These are phyloP conservation scores for Fusarium staphyleae DNA, from an alignment of 2,329 filamentous ascomycete species.

Conservation along the genomic window DNA sequence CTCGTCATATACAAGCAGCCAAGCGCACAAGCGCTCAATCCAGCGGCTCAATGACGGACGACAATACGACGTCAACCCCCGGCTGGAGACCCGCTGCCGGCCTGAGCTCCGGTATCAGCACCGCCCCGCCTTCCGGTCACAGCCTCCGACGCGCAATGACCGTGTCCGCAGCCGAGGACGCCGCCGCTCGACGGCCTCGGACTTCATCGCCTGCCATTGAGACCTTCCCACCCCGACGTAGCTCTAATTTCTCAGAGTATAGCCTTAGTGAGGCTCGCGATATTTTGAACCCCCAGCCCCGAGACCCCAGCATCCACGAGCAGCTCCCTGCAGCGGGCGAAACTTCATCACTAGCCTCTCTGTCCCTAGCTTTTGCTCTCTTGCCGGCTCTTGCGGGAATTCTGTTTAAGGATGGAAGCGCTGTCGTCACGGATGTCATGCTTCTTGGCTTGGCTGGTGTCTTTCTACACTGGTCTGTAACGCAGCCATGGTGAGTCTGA, in stretches of 20 bases:
- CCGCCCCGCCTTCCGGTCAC: slow-evolving; percentile 44
- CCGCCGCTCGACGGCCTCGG: slow-evolving; percentile 18
- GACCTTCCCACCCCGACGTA: slow-evolving; percentile 63
- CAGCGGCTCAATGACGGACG: slow-evolving; percentile 25
- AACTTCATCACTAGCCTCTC: slow-evolving; percentile 75
- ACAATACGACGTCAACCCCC: slow-evolving; percentile 24
- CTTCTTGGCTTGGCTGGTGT: slow-evolving; percentile 80
- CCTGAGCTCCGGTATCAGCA: slow-evolving; percentile 31
- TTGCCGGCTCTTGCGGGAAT: slow-evolving; percentile 86
- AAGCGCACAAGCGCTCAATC: slow-evolving; percentile 4
- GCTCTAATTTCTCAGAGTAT: slow-evolving; percentile 80
- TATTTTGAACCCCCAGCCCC: slow-evolving; percentile 63
- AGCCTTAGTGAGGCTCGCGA: slow-evolving; percentile 75
- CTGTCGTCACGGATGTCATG: slow-evolving; percentile 84
- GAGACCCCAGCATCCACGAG: slow-evolving; percentile 41
- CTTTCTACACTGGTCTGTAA: slow-evolving; percentile 91
- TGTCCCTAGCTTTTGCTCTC: slow-evolving; percentile 84
- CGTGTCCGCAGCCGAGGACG: slow-evolving; percentile 43
- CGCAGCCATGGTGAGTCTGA: slow-evolving; percentile 78
- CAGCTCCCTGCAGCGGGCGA: slow-evolving; percentile 52
- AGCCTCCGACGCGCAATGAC: slow-evolving; percentile 53
- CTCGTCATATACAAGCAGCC: slow-evolving; percentile 6
- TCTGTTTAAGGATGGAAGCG: slow-evolving; percentile 83
- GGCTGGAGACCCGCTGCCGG: slow-evolving; percentile 42
- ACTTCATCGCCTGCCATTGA: slow-evolving; percentile 38